A percentile compares a stretch with the other conserved stretches of the same genome.
These are phyloP conservation scores for Tylopilus sp. DNA, from an alignment of 1,284 basidiomycete species.

Conservation along the genomic window DNA sequence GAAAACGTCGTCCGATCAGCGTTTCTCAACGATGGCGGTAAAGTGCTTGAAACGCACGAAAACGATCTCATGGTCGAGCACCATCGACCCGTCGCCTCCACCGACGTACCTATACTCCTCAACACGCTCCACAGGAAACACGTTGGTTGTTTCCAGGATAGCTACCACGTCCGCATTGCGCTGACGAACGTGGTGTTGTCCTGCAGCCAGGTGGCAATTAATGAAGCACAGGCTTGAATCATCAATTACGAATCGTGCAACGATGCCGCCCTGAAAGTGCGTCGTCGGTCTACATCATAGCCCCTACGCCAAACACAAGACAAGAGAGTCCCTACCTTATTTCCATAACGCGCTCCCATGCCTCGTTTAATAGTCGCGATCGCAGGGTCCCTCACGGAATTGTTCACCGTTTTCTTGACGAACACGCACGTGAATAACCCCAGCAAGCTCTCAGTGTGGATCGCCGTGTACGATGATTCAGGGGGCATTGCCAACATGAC, in stretches of 20 bases:
- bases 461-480: constrained; percentile 68
- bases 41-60: constrained; percentile 61
- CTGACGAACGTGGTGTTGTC: constrained; percentile 77
- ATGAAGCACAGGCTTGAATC: constrained; percentile 92
- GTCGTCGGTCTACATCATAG: not conserved
- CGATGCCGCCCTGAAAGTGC: constrained; percentile 73
- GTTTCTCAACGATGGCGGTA: not conserved
- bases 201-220: constrained; percentile 96
- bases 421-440: constrained; percentile 90
- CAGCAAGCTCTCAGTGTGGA: constrained; percentile 87
- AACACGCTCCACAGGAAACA: constrained; percentile 52
- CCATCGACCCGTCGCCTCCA: constrained; percentile 92
- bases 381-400: constrained; percentile 63
- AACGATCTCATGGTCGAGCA: constrained; percentile 92
- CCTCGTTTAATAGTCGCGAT: constrained; percentile 87
- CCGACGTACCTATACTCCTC: constrained; percentile 71
- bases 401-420: constrained; percentile 63
- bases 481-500: constrained; percentile 68
- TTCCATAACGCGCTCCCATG: constrained; percentile 90
- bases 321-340: constrained; percentile 63
- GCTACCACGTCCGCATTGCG: constrained; percentile 85
- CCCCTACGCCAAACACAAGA: not conserved
- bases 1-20: not conserved
- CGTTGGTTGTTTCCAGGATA: constrained; percentile 76
- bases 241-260: constrained; percentile 85